Evolutionary conservation across 2,329 filamentous ascomycete genomes (phyloP), one percentile per base, ranked within the genome.

Genomic region (Colletotrichum lini): DNA sequence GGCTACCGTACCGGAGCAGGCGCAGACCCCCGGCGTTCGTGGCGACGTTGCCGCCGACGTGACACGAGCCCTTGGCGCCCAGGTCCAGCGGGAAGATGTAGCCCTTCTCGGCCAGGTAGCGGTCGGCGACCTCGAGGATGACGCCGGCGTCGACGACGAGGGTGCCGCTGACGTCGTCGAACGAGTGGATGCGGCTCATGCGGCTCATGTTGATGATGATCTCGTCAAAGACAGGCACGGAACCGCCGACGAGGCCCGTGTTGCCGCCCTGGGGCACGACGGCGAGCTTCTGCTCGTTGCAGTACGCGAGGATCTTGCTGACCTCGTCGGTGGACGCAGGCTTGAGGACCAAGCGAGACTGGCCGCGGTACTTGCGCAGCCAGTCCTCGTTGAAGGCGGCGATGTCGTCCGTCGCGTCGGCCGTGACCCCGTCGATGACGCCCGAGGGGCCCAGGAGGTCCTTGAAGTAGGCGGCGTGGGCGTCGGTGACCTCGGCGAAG

Each of bases 351-450:
- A 99, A 85, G 78, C 92, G 91, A 72, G 94, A 91, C 82, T 98
- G 95, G 40, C 96, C 97, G 72, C 94, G 92, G 85, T 98, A 99
- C 84, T 99, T 99, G 82, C 94, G 92, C 95, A 99, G 98, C 96
- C 97, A 99, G 84, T 99, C 96, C 79, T 92, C 91, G 83, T 99
- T 99, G 88, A 95, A 99, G 9, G 93, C 89, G 80, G 96, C 94
- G 74, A 98, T 88, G 79, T 98, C 96, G 77, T 94, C 93, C 2
- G 87, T 84, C 40, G 84, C 91, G 81, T 95, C 90, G 75, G 90
- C 82, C 4, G 91, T 94, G 65, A 98, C 88, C 61, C 94, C 94
- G 79, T 98, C 95, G 72, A 98, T 90, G 62, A 98, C 87, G 2
- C 94, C 95, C 45, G 93, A 93, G 45, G 92, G 90, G 66, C 94